These are phyloP conservation scores for Lodderomyces jiufengensis DNA, from an alignment of 1,139 yeast genomes.

Conservation along the genomic window DNA sequence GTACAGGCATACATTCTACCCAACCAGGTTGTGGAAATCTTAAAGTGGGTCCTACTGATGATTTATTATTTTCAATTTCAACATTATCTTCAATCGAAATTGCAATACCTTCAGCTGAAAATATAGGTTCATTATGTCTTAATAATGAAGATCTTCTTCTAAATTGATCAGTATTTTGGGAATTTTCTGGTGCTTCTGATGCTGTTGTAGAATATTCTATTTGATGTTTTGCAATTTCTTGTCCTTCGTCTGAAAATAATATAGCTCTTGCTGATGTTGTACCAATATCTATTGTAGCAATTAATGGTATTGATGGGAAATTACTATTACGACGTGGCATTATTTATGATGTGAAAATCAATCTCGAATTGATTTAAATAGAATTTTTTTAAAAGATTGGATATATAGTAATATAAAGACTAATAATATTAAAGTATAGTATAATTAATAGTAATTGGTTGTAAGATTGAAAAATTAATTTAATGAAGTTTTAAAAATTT, in stretches of 20 bases:
- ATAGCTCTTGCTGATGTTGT: conserved; percentile 94
- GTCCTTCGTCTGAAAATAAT: conserved; percentile 67
- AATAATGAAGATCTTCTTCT: conserved; percentile 48
- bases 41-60: conserved; percentile 63
- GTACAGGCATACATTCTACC: conserved; percentile 93
- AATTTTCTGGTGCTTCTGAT: conserved; percentile 46
- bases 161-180: conserved; percentile 46
- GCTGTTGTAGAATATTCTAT: conserved; percentile 84
- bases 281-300: conserved; percentile 85
- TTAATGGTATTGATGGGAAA: conserved; percentile 45
- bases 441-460: no score
- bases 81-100: conserved; percentile 55
- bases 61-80: conserved; percentile 57
- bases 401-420: no score
- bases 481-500: no score
- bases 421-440: no score
- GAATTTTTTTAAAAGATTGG: no score
- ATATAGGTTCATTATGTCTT: conserved; percentile 55
- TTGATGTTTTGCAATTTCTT: conserved; percentile 82
- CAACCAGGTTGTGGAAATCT: conserved; percentile 80
- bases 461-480: no score
- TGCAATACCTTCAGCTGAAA: conserved; percentile 73
- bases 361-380: no score
- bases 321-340: conserved; percentile 44
- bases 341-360: no score